These are phyloP conservation scores for Alternaria consortialis DNA, from an alignment of 2,329 filamentous ascomycete species.

Conservation along the genomic window DNA sequence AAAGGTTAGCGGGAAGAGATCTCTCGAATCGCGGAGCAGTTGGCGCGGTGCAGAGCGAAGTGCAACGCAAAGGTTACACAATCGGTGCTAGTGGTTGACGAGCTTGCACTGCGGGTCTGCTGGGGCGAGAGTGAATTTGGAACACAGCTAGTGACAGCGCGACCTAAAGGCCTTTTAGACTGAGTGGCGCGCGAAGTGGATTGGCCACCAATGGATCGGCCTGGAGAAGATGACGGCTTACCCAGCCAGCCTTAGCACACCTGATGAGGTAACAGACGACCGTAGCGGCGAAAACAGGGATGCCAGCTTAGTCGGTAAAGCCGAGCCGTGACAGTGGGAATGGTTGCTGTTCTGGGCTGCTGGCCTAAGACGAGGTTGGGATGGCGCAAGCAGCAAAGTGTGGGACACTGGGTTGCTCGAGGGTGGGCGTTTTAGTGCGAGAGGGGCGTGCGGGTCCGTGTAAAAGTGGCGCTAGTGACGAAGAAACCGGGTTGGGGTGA, in stretches of 20 bases:
- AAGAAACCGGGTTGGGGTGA: constrained; percentile 26
- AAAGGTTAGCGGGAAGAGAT: constrained; percentile 30
- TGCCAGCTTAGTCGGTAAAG: constrained; percentile 40
- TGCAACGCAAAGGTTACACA: constrained; percentile 51
- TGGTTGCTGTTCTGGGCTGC: constrained; percentile 38
- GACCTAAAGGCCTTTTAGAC: constrained; percentile 36
- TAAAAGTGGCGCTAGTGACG: constrained; percentile 23
- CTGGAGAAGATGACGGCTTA: constrained; percentile 41
- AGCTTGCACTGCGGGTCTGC: constrained; percentile 36
- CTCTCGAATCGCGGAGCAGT: constrained; percentile 50
- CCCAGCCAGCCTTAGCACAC: constrained; percentile 44
- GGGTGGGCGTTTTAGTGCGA: constrained; percentile 20
- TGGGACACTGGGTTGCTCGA: constrained; percentile 31
- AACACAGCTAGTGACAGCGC: constrained; percentile 46
- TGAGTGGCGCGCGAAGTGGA: constrained; percentile 50
- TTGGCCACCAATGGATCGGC: constrained; percentile 45
- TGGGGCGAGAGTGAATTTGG: constrained; percentile 39
- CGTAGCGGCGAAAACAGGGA: constrained; percentile 33
- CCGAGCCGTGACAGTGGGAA: constrained; percentile 49
- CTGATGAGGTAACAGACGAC: constrained; percentile 50
- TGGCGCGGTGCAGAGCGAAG: constrained; percentile 43
- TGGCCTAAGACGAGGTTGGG: constrained; percentile 32
- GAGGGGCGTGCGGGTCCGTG: constrained; percentile 30
- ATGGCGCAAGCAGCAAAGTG: constrained; percentile 36
- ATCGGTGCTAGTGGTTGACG: constrained; percentile 46